phyloP scores from a whole-genome alignment of 1,284 basidiomycete species.

The Moniliella sp. region DNA sequence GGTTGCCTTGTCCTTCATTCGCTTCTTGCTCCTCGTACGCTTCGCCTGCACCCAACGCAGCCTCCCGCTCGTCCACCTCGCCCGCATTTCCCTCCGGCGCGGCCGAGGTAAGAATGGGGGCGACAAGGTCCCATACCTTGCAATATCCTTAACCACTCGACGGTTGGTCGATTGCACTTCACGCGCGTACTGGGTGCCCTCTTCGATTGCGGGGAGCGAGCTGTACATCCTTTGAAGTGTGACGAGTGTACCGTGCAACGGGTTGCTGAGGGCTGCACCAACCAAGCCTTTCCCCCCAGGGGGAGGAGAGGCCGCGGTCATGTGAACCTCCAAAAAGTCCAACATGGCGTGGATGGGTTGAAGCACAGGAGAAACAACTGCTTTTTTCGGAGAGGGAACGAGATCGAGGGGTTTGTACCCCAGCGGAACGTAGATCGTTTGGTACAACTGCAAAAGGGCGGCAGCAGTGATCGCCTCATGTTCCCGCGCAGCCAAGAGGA shows the following conservation, averaged over 20 bases:
- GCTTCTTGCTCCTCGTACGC: conserved; percentile 13
- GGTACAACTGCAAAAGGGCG: conserved; percentile 14
- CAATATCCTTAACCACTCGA: no score
- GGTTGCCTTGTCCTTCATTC: conserved; percentile 14
- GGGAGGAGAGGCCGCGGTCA: conserved; percentile 13
- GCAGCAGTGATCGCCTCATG: conserved; percentile 16
- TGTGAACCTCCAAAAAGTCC: conserved; percentile 12
- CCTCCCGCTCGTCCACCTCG: conserved; percentile 1
- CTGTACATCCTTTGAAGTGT: conserved; percentile 27
- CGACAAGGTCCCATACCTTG: conserved; percentile 28
- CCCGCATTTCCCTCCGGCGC: conserved; percentile 22
- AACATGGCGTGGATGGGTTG: conserved; percentile 21
- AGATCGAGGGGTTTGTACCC: no score
- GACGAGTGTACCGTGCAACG: conserved; percentile 31
- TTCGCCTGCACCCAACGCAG: conserved; percentile 6
- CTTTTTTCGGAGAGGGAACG: background rate
- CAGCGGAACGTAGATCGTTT: conserved; percentile 14
- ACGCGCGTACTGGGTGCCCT: conserved; percentile 9
- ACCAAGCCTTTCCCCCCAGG: conserved; percentile 10
- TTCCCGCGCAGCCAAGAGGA: conserved; percentile 14
- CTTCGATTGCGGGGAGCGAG: conserved; percentile 3
- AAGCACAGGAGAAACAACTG: conserved; percentile 4
- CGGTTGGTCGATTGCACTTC: conserved; percentile 16
- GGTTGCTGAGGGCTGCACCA: conserved; percentile 15
- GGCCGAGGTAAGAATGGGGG: conserved; percentile 24